A percentile compares a stretch with the other conserved stretches of the same genome.
These are phyloP conservation scores for Hansenula sp. DNA, from an alignment of 1,139 yeast genomes.

Conservation along the genomic window DNA sequence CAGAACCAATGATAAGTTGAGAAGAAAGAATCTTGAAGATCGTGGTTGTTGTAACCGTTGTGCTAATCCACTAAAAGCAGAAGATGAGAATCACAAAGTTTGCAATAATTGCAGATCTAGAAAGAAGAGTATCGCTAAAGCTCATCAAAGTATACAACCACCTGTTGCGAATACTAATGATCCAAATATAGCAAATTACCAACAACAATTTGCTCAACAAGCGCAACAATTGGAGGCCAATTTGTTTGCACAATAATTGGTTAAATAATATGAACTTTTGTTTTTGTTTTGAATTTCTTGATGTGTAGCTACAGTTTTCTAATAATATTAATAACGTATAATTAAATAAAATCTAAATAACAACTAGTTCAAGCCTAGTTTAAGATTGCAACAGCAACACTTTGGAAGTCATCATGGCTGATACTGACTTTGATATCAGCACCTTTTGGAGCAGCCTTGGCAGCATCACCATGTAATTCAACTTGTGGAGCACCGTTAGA, in stretches of 20 bases:
- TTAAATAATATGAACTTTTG: background rate
- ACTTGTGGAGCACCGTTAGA: slow-evolving; percentile 83
- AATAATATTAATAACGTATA: background rate
- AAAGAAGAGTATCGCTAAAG: slow-evolving; percentile 28
- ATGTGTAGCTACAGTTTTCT: too few species aligned
- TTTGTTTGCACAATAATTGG: slow-evolving; percentile 12
- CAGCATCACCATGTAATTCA: slow-evolving; percentile 69
- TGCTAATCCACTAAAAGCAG: slow-evolving; percentile 41
- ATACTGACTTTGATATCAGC: slow-evolving; percentile 83
- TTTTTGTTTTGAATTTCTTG: background rate
- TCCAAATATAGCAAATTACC: background rate
- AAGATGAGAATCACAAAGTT: slow-evolving; percentile 51
- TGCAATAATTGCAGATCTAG: slow-evolving; percentile 49
- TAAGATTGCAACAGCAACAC: slow-evolving; percentile 95
- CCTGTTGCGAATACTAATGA: background rate
- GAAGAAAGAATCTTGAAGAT: slow-evolving; percentile 51
- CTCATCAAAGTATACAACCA: background rate
- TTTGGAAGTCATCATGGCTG: slow-evolving; percentile 94
- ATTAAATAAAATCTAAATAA: background rate
- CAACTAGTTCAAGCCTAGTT: slow-evolving; percentile 28
- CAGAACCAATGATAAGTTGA: slow-evolving; percentile 53
- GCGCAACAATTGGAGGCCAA: slow-evolving; percentile 19
- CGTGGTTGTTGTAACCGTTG: slow-evolving; percentile 62
- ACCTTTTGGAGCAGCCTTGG: slow-evolving; percentile 65
- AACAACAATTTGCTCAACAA: slow-evolving; percentile 11